Percentiles rank a stretch among this genome's conserved stretches.
phyloP scores from a whole-genome alignment of 129 eudicot genomes.

The sunflower (Helianthus annuus) region HanXRQr2.0-SUNRISE NC_035440.2:102227947-102228446 shows the following conservation, averaged over 20 bases:
- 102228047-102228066: conserved; percentile 40
- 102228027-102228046: conserved; percentile 65
- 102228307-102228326: no score
- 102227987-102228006: conserved; percentile 45
- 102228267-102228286: no score
- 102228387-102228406: no score
- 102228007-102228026: conserved; percentile 57
- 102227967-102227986: conserved; percentile 53
- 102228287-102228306: no score
- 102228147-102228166: conserved; percentile 56
- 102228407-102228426: no score
- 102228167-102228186: conserved; percentile 35
- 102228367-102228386: no score
- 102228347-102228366: no score
- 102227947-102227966: conserved; percentile 44
- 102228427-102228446: no score
- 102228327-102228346: no score
- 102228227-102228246: conserved; percentile 46
- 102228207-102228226: conserved; percentile 54
- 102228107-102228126: conserved; percentile 32
- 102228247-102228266: no score
- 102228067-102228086: conserved; percentile 36
- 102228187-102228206: conserved; percentile 65
- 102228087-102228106: conserved; percentile 64
- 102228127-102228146: conserved; percentile 22